These are phyloP conservation scores for Dactylellina cionopaga DNA, from an alignment of 2,329 filamentous ascomycete species.

Conservation along the genomic window DNA sequence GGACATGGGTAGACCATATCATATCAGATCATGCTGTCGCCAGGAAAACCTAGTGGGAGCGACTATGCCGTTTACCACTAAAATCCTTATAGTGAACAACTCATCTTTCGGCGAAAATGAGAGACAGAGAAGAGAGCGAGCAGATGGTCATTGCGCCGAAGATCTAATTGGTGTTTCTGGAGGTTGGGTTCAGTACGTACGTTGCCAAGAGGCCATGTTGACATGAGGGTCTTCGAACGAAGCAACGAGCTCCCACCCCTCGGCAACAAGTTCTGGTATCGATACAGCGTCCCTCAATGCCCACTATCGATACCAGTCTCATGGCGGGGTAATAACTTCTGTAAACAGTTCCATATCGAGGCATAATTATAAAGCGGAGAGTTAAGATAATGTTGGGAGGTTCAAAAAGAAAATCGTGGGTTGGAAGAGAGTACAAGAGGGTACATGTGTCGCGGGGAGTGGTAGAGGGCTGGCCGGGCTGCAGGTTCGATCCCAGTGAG, in stretches of 20 bases:
- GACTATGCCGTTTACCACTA: too few species aligned
- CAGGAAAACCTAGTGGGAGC: background rate
- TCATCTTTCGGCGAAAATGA: constrained; percentile 1
- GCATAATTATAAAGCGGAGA: constrained; percentile 25
- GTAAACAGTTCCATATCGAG: constrained; percentile 17
- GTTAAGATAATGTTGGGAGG: constrained; percentile 14
- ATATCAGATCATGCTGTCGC: too few species aligned
- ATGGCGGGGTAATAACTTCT: constrained; percentile 36
- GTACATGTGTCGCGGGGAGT: constrained; percentile 42
- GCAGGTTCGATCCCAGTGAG: constrained; percentile 12
- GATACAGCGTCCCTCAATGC: constrained; percentile 17
- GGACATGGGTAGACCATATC: background rate
- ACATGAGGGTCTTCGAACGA: constrained; percentile 24
- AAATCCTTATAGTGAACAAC: too few species aligned
- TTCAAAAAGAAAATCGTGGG: background rate
- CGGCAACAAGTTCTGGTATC: constrained; percentile 36
- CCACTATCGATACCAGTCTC: constrained; percentile 8
- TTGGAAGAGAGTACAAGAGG: constrained; percentile 26
- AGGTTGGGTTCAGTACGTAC: background rate
- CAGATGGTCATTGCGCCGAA: too few species aligned
- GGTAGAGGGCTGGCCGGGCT: constrained; percentile 33
- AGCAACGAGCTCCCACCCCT: background rate
- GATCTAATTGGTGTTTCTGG: too few species aligned
- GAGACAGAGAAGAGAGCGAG: background rate
- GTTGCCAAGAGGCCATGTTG: constrained; percentile 37